Base-by-base conservation (phyloP, 176 grass and related monocot genomes). In the Musa troglodytarum region DNA sequence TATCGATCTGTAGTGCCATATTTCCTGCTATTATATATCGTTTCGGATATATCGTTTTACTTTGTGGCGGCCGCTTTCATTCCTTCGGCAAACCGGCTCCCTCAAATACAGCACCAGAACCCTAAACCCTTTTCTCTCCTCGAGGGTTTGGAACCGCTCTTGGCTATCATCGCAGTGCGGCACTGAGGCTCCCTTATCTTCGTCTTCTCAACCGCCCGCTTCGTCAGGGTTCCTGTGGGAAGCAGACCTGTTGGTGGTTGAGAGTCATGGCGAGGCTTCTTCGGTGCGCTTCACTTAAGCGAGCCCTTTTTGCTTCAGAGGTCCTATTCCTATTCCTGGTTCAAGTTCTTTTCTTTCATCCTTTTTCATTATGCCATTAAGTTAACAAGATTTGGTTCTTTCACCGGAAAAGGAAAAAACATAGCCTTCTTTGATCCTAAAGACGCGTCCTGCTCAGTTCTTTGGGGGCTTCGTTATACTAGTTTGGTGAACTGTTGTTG, bases 231-330 rank as follows among this genome's bases (percentile, higher is more conserved):
- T 14, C 25, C 8, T 1, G 50, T 23, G 49, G 5, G 62, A 19
- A 58, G 24, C 19, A 8, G 17, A 43, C 53, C 23, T 12, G 16
- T 50, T 17, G n/a, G 17, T 71, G 19, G 74, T 79, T 59, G 28
- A 43, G 24, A 71, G 73, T 69, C 85, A 97, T 92, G 93, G 87
- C 85, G 57, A 83, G 83, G 12, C 81, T 97, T 80, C 90, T 97
- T 55, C 85, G 87, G 71, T 81, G 76, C 70, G 85, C 67, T 9
- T 78, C 74, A 11, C 67, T 90, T 2, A 85, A 86, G 73, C 87
- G 85, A 72, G 83, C 70, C 68, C 63, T 90, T 19, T 79, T 85
- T 50, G 77, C 85, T 50, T 71, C 78, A 15, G 69, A 82, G 56
- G 75, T 90, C 19, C 49, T 75, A 3, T 65, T 65, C 52, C 21